Evolutionary conservation across 345 rosid genomes (phyloP).

Genomic region (Gossypium arboreum): DNA sequence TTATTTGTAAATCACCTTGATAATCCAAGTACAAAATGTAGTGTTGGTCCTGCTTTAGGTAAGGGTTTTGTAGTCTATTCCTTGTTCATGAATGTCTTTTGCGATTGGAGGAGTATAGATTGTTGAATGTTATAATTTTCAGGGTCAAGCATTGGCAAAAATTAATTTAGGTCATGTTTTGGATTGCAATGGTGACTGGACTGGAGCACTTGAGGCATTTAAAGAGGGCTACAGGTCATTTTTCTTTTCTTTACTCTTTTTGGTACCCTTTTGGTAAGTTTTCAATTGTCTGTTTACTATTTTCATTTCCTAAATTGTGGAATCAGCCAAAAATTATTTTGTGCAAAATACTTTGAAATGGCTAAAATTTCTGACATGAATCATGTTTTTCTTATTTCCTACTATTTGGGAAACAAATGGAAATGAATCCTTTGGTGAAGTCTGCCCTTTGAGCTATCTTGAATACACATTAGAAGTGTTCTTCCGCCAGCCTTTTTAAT

Average conservation of each 20-base stretch:
- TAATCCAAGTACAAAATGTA: not conserved
- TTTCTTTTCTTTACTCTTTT: constrained; percentile 5
- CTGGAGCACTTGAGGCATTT: constrained; percentile 65
- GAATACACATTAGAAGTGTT: not conserved
- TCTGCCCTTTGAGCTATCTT: not conserved
- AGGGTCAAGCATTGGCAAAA: constrained; percentile 93
- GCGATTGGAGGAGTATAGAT: constrained; percentile 13
- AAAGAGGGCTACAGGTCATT: constrained; percentile 73
- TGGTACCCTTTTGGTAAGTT: constrained; percentile 11
- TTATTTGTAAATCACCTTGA: not conserved
- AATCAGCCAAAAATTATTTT: not conserved
- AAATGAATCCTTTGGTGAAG: not conserved
- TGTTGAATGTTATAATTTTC: constrained; percentile 29
- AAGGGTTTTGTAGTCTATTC: not conserved
- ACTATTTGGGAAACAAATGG: not conserved
- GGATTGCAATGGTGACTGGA: constrained; percentile 76
- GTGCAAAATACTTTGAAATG: not conserved
- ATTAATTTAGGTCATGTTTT: constrained; percentile 67
- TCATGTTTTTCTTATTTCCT: not conserved
- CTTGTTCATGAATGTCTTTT: constrained; percentile 14
- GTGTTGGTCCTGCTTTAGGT: constrained; percentile 3
- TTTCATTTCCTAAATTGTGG: not conserved
- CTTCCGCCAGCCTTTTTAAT: not conserved
- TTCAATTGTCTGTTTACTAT: constrained; percentile 13
- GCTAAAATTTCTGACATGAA: not conserved